Base-by-base conservation (phyloP, 179 eudicot genomes). In the Pouteria campechiana region DNA sequence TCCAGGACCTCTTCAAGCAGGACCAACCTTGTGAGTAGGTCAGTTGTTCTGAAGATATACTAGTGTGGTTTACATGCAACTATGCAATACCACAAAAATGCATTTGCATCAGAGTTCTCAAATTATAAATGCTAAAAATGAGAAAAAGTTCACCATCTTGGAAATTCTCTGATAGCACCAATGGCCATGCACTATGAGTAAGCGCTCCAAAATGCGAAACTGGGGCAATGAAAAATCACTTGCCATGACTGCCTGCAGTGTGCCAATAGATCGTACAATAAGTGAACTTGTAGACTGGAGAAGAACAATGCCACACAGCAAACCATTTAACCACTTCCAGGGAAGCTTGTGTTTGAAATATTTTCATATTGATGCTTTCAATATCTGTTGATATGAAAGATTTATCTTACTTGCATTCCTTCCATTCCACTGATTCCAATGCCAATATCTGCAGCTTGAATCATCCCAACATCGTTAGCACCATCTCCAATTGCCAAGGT, bases 381-480 rank as follows among this genome's bases (percentile, higher is more conserved):
- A n/a, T n/a, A 47, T 20, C 15, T 32, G 29, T 4, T 21, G 8
- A 20, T 22, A 16, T 7, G 35, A 6, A 48, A 15, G 25, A 6
- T 11, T 13, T 5, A 12, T 37, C 57, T 37, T 32, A 60, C 65
- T 47, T 60, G 65, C 65, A 60, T 60, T 52, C 65, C 65, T 39
- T 60, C 65, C 57, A 60, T 52, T 41, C 65, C 65, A 39, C 65
- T 60, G 27, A 60, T 60, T 32, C 65, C 65, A 17, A 60, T 41
- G 36, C 58, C 65, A 13, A 60, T 60, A 45, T 60, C 65, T 50
- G 65, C 65, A 44, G 51, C 65, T 60, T 60, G 65, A 45, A 60
- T 60, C 65, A 60, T 60, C 9, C 65, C 65, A 9, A 60, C 65
- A 32, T 60, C 65, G 39, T 60, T 60, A 29, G 65, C 65, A 27